Percentiles rank a stretch among this genome's conserved stretches.
Conservation (phyloP, 1,139 yeast genomes). For the Suhomyces panamericanus region DNA sequence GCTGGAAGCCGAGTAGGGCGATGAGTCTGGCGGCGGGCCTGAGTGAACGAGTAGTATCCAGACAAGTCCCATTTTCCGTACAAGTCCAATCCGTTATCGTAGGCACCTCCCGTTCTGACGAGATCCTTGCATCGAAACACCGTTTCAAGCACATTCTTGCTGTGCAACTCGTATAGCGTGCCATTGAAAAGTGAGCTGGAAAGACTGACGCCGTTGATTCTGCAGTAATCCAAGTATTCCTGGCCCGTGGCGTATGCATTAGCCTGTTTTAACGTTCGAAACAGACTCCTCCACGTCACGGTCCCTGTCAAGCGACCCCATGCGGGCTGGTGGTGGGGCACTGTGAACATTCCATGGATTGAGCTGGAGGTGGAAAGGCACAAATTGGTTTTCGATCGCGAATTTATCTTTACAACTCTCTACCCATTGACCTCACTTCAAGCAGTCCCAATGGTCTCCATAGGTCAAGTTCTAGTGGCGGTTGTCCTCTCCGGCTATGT, state of each 20-base stretch:
- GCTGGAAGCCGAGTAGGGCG: constrained; percentile 6
- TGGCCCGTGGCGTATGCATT: constrained; percentile 15
- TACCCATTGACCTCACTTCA: background rate
- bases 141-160: constrained; percentile 46
- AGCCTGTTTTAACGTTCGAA: background rate
- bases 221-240: constrained; percentile 34
- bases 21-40: too few relatives aligned
- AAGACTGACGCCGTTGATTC: constrained; percentile 21
- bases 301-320: background rate
- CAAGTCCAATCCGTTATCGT: constrained; percentile 74
- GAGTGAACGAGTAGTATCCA: constrained; percentile 22
- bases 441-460: constrained; percentile 1
- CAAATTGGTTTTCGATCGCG: constrained; percentile 2
- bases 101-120: constrained; percentile 58
- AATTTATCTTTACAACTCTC: background rate
- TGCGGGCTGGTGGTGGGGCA: background rate
- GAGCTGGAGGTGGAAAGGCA: background rate
- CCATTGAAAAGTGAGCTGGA: constrained; percentile 61
- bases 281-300: background rate
- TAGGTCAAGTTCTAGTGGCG: constrained; percentile 6
- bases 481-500: constrained; percentile 8
- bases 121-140: constrained; percentile 45
- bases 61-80: constrained; percentile 58
- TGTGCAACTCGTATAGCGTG: constrained; percentile 63
- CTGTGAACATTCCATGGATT: background rate